Evolutionary conservation across 768 basidiomycete species (phyloP).

Genomic region (Podaxis sp.): DNA sequence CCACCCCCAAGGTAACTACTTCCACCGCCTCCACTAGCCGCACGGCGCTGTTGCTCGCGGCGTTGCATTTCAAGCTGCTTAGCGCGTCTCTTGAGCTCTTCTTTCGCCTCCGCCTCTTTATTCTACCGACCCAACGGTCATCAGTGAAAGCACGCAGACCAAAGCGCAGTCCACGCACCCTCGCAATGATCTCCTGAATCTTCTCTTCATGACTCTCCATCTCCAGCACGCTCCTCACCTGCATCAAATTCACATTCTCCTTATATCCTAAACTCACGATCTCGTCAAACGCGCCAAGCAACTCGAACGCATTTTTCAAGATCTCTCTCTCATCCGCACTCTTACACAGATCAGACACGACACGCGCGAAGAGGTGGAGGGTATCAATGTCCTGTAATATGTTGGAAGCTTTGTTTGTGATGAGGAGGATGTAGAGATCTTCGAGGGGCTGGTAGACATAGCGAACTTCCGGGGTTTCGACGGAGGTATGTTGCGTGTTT

Average conservation of each 20-base stretch:
- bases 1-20: constrained; percentile 65
- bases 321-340: constrained; percentile 89
- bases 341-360: constrained; percentile 89
- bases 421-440: constrained; percentile 94
- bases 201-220: constrained; percentile 93
- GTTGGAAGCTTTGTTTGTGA: constrained; percentile 99
- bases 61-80: constrained; percentile 98
- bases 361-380: constrained; percentile 87
- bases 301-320: constrained; percentile 84
- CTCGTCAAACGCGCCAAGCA: constrained; percentile 95
- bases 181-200: constrained; percentile 97
- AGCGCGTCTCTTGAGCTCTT: constrained; percentile 95
- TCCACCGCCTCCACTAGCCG: constrained; percentile 44
- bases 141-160: neutral
- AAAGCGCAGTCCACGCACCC: constrained; percentile 44
- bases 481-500: constrained; percentile 93
- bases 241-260: constrained; percentile 74
- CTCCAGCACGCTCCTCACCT: constrained; percentile 74
- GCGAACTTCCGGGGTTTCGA: constrained; percentile 91
- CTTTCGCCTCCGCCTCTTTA: constrained; percentile 99
- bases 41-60: constrained; percentile 84
- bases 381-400: constrained; percentile 98
- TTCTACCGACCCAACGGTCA: constrained; percentile 48
- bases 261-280: constrained; percentile 87
- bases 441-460: constrained; percentile 97